These are phyloP conservation scores for Kandelia obovata DNA, from an alignment of 345 rosid species.

Conservation along the genomic window DNA sequence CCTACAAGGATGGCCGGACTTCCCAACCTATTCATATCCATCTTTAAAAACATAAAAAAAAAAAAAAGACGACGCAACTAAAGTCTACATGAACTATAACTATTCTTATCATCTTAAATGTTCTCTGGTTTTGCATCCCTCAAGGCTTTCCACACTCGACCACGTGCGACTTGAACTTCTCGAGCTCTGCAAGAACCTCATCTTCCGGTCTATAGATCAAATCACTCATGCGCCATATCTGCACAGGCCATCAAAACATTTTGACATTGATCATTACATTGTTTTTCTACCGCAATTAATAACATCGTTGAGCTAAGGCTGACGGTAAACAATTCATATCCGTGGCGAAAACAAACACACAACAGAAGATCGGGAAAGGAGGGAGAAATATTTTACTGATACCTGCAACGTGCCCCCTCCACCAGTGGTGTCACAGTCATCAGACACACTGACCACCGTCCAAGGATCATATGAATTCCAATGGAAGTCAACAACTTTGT, in stretches of 20 bases:
- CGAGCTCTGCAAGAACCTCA: conserved; percentile 56
- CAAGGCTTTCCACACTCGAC: conserved; percentile 24
- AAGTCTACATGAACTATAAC: not conserved
- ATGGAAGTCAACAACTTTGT: conserved; percentile 64
- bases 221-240: conserved; percentile 72
- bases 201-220: conserved; percentile 55
- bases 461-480: conserved; percentile 69
- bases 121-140: not conserved
- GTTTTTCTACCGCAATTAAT: not conserved
- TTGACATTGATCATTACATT: not conserved
- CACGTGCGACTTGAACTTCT: conserved; percentile 45
- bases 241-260: conserved; percentile 16
- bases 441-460: conserved; percentile 66
- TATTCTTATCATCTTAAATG: not conserved
- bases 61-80: not conserved
- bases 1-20: too few relatives aligned
- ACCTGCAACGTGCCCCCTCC: conserved; percentile 79
- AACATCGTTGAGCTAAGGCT: not conserved
- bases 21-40: too few relatives aligned
- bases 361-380: not conserved
- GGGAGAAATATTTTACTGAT: not conserved
- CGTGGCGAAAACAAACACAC: too few relatives aligned
- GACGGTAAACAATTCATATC: not conserved
- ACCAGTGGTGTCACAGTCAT: conserved; percentile 54
- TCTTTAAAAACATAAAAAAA: not conserved